Conservation (phyloP, 108 stramenopile genomes). For the Skeletonema costatum region DNA sequence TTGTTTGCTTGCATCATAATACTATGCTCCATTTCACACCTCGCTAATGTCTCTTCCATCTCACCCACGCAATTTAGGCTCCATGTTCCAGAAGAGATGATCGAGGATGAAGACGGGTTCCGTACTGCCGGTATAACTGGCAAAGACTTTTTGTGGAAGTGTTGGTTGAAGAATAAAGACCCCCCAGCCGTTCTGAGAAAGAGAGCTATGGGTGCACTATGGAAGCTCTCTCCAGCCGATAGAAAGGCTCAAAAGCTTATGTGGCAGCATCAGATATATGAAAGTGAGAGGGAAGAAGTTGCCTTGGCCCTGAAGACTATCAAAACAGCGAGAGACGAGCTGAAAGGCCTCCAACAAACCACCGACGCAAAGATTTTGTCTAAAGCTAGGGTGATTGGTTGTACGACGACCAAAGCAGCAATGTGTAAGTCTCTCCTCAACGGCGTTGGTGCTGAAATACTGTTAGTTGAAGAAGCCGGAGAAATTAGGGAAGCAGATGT, state of each 20-base stretch:
- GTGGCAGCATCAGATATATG: background rate
- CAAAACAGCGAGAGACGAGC: background rate
- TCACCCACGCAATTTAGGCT: background rate
- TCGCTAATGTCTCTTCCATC: background rate
- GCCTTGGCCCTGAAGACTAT: background rate
- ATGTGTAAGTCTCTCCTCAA: constrained; percentile 33
- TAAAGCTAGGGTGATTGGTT: constrained; percentile 43
- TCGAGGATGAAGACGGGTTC: background rate
- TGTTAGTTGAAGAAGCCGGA: constrained; percentile 69
- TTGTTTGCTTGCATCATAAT: background rate
- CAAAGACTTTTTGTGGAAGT: background rate
- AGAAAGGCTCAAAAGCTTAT: background rate
- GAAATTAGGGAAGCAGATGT: constrained; percentile 74
- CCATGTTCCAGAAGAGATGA: background rate
- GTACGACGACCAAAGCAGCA: constrained; percentile 49
- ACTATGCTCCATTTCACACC: background rate
- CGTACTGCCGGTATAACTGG: background rate
- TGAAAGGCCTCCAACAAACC: background rate
- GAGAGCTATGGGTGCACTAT: background rate
- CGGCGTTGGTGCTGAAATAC: constrained; percentile 26
- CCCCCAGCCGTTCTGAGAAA: background rate
- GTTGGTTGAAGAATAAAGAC: background rate
- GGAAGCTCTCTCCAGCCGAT: background rate
- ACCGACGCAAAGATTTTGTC: constrained; percentile 33
- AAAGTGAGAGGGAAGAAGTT: background rate